Base-by-base conservation (phyloP, 2,329 filamentous ascomycete genomes). In the Geosmithia putterillii region DNA sequence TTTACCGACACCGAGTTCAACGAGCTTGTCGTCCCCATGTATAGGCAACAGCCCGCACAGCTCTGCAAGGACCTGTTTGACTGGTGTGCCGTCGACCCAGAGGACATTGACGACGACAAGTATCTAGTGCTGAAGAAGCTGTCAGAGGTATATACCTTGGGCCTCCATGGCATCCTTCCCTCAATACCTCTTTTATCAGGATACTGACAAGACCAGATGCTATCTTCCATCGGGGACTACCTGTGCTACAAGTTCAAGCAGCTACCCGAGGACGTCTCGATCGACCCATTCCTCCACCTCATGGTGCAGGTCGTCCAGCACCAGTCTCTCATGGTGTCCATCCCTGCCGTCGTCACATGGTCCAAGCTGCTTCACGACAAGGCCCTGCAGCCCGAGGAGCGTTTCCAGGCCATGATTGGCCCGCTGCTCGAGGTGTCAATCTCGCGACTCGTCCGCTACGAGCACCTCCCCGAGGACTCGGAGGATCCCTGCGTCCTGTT, bases 81-180 rank as follows among this genome's bases (percentile, higher is more conserved):
- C 48, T 92, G 86, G 84, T 86, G 86, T 4, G 64, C 79, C 10
- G 81, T 90, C 38, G 83, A 88, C 49, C 76, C 86, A 3, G 76
- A 86, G 46, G 83, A 95, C 52, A 79, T 95, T 46, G 86, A 95
- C 51, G 87, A 95, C 54, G 82, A 88, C 55, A 94, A 88, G 57
- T 96, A 98, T 58, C 79, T 86, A 44, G 79, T 95, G 51, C 80
- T 86, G 36, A 96, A 96, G 66, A 95, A 94, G 62, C 77, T 96
- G 40, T 88, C 89, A 1, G 92, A 98, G 75, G 85, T 88, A 71
- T 50, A 65, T n/a, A n/a, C n/a, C n/a, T n/a, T n/a, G n/a, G n/a
- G n/a, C n/a, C n/a, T n/a, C n/a, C n/a, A n/a, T 52, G 5, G 15
- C 36, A 12, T n/a, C 9, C 40, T 44, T 40, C 22, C 38, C 43